Conservation (phyloP, 2,329 filamentous ascomycete species). For the Elsinoe ampelina region DNA sequence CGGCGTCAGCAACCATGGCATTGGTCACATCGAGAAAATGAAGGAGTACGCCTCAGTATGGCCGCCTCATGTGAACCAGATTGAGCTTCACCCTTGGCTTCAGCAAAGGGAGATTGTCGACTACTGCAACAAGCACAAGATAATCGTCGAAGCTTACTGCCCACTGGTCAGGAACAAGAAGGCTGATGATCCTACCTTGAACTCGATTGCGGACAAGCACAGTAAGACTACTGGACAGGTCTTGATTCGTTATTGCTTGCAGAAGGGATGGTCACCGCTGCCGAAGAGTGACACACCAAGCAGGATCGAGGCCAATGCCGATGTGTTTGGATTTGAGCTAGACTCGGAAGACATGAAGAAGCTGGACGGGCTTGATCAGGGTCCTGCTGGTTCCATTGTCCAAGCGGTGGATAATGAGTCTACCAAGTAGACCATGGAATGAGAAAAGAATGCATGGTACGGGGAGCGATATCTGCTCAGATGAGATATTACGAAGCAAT, state of each 20-base stretch:
- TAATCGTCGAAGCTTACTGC: slow-evolving; percentile 55
- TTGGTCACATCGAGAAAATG: slow-evolving; percentile 59
- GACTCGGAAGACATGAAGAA: slow-evolving; percentile 47
- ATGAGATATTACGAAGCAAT: neutral
- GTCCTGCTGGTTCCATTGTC: slow-evolving; percentile 25
- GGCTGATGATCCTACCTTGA: slow-evolving; percentile 57
- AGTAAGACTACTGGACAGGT: slow-evolving; percentile 67
- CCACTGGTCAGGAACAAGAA: slow-evolving; percentile 63
- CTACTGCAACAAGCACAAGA: slow-evolving; percentile 50
- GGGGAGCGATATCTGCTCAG: neutral
- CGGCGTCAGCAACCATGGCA: slow-evolving; percentile 64
- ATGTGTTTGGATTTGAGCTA: slow-evolving; percentile 54
- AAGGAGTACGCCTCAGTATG: slow-evolving; percentile 54
- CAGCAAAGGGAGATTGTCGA: slow-evolving; percentile 53
- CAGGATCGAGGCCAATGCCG: slow-evolving; percentile 56
- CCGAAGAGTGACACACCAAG: slow-evolving; percentile 63
- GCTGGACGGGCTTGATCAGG: slow-evolving; percentile 42
- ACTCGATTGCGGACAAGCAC: slow-evolving; percentile 60
- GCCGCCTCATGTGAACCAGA: slow-evolving; percentile 66
- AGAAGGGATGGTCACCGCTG: slow-evolving; percentile 62
- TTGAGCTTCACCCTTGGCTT: slow-evolving; percentile 66
- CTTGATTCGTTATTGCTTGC: slow-evolving; percentile 69
- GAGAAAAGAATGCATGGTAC: neutral
- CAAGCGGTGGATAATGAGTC: slow-evolving; percentile 24
- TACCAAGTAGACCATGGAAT: slow-evolving; percentile 5